Evolutionary conservation across 2,329 filamentous ascomycete species (phyloP), one percentile per base, ranked within the genome.

Genomic region (Diaporthe citrichinensis): DNA sequence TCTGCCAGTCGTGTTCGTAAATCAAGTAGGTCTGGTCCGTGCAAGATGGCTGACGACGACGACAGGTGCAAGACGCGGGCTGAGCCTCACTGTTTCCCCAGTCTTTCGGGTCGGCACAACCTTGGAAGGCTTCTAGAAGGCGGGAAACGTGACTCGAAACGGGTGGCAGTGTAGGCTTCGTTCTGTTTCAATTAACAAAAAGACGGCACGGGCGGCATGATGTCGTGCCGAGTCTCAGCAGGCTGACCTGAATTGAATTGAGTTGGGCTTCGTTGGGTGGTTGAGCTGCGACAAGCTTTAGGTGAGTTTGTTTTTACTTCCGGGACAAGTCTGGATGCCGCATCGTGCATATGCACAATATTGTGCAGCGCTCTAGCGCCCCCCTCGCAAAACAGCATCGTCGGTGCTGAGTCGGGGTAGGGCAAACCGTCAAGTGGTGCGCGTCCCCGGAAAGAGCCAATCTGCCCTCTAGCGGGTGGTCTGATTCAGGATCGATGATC

Each of bases 401-500:
- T 23, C 15, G 41, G 28, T 39, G 31, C 34, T 41, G 44, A 61
- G 41, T 72, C 69, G 36, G 44, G 39, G 39, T 58, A 10, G 51
- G 28, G 25, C 4, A 36, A 55, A 41, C 41, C 14, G 34, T 20
- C 31, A 34, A 31, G 36, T 59, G 68, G 49, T 59, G 59, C 59
- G 59, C 49, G 68, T 71, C 25, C 20, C 17, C 15, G 55, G 53
- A n/a, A 9, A 59, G 41, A 34, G 36, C 55, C 41, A 62, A 72
- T 65, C 58, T 41, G 46, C n/a, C 49, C 12, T 20, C 17, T 31
- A 39, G 61, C 8, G 46, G n/a, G 41, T 55, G 46, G 58, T 46
- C 44, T 61, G 46, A 55, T 57, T 65, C 71, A 73, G 71, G 58
- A 73, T 73, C 61, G 58, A 65, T 55, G 58, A 73, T 65, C 36